Percentiles rank a stretch among this genome's conserved stretches.
Evolutionary conservation across 2,329 filamentous ascomycete species (phyloP).

Genomic region (Cordyceps militaris): DNA sequence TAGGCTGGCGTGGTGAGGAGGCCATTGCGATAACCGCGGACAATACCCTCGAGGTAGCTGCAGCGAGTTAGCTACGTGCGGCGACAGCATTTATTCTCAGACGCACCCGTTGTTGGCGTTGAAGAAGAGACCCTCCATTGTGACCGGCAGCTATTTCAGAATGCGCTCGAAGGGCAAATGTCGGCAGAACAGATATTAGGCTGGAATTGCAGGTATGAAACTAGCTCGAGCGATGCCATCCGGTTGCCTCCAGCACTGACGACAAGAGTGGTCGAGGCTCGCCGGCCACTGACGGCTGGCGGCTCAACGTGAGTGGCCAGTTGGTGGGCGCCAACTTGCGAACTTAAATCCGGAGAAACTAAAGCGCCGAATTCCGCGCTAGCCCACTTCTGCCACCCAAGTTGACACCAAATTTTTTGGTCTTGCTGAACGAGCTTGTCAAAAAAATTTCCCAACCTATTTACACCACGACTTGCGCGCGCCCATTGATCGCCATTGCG

Average conservation of each 20-base stretch:
- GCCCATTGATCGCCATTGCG: slow-evolving; percentile 31
- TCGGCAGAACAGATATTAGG: slow-evolving; percentile 1
- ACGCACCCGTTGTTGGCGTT: slow-evolving; percentile 87
- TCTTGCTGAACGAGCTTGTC: slow-evolving; percentile 30
- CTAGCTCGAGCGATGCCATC: slow-evolving; percentile 5
- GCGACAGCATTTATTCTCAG: not conserved
- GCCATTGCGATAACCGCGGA: slow-evolving; percentile 91
- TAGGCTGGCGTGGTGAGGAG: slow-evolving; percentile 88
- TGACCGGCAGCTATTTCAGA: slow-evolving; percentile 17
- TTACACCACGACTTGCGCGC: slow-evolving; percentile 25
- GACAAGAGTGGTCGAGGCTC: slow-evolving; percentile 2
- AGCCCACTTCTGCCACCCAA: slow-evolving; percentile 6
- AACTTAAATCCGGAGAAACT: slow-evolving; percentile 5
- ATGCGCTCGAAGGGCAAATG: not conserved
- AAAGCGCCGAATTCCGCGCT: slow-evolving; percentile 10
- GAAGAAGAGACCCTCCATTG: slow-evolving; percentile 89
- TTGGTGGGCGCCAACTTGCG: not conserved
- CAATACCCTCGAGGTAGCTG: slow-evolving; percentile 95
- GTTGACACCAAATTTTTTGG: slow-evolving; percentile 19
- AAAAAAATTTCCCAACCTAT: slow-evolving; percentile 35
- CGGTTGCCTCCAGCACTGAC: slow-evolving; percentile 5
- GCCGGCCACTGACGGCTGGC: slow-evolving; percentile 4
- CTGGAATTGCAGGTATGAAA: slow-evolving; percentile 12
- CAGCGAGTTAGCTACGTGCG: slow-evolving; percentile 22
- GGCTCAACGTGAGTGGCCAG: slow-evolving; percentile 7